Evolutionary conservation across 192 early-diverging fungal genomes (phyloP), one percentile per base, ranked within the genome.

Genomic region (Coemansia biformis): DNA sequence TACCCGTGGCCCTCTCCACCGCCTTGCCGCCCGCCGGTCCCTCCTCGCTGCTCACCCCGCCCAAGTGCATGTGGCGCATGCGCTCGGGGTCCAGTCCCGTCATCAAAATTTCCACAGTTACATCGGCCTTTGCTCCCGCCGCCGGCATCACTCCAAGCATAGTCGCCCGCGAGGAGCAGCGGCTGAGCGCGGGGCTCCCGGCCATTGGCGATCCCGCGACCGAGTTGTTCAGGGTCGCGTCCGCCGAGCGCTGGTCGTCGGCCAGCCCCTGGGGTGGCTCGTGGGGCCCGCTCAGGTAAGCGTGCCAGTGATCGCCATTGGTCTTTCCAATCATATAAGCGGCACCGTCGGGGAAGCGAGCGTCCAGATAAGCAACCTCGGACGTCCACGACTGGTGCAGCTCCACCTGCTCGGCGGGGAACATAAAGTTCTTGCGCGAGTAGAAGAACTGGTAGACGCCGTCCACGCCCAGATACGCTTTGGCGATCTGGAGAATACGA

Each of bases 71-170:
- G 5, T 74, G 38, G 45, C 81, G 81, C 84, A 93, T 90, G 17
- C 82, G 79, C 40, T 78, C 77, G 15, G 83, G 83, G 51, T 89
- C 82, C 54, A 98, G 67, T 5, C 89, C 83, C 16, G 90, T 93
- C 96, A 98, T 98, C 51, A 96, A 54, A 53, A 98, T 91, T 77
- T 98, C 95, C 10, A 98, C 81, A 0, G 95, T 98, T 48, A 88
- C 84, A 66, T 98, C 94, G 28, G 47, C 34, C 12, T 15, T 30
- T n/a, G 12, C 31, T 9, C 11, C 45, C 7, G 39, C 10, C 11
- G 45, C 13, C 49, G 38, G 31, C 13, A 43, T 13, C 12, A 47
- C 29, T 10, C 48, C 44, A 35, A 59, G 38, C 10, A 72, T 45
- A 18, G 68, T 72, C 5, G 68, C 63, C 47, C 51, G 56, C 46